These are phyloP conservation scores for Dendrocalamus sinicus DNA, from an alignment of 176 grass and related monocot species.

Conservation along the genomic window DNA sequence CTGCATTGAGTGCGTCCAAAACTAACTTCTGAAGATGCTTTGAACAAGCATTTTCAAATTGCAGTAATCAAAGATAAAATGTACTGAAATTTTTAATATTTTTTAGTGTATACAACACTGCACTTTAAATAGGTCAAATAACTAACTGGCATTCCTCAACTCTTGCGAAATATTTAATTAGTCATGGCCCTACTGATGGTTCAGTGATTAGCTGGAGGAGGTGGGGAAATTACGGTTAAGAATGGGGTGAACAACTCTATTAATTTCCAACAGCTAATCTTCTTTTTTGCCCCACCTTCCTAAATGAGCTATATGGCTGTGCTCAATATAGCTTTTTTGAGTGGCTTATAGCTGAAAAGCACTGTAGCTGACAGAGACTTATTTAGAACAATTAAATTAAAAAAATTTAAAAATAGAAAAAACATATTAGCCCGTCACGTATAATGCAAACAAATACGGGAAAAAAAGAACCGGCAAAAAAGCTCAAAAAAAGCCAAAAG, in stretches of 20 bases:
- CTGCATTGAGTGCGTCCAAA: neutral
- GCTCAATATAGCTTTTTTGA: no score
- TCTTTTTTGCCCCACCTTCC: slow-evolving; percentile 5
- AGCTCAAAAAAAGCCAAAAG: no score
- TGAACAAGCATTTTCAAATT: neutral
- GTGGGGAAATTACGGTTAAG: neutral
- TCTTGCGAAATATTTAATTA: neutral
- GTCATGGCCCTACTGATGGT: neutral
- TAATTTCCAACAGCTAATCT: neutral
- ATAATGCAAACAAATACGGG: no score
- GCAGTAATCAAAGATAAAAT: slow-evolving; percentile 17
- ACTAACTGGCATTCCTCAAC: neutral
- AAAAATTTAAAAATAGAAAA: no score
- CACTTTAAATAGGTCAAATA: neutral
- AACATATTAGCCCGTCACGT: no score
- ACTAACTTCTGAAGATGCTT: slow-evolving; percentile 6
- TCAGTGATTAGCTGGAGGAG: slow-evolving; percentile 2
- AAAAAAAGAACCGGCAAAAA: no score
- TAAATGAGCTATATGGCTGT: slow-evolving; percentile 18
- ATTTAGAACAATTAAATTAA: no score
- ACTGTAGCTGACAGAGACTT: no score
- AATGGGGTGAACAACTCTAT: neutral
- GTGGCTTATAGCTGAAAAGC: no score
- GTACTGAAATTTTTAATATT: neutral
- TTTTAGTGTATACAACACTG: neutral